These are phyloP conservation scores for Amanita rubescens DNA, from an alignment of 768 basidiomycete genomes.

Conservation along the genomic window DNA sequence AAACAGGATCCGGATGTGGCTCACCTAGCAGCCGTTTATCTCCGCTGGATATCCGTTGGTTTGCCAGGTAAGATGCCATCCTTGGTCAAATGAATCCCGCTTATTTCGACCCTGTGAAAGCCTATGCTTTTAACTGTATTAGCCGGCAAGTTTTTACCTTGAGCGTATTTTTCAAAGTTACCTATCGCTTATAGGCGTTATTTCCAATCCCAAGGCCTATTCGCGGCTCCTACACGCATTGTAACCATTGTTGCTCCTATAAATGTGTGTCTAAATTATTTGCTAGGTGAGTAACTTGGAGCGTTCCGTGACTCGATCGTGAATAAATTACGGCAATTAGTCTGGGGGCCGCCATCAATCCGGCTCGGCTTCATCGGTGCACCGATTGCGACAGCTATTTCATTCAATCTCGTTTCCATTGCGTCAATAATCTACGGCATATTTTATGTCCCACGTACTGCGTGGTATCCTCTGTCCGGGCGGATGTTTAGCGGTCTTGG, in stretches of 20 bases:
- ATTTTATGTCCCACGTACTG: conserved; percentile 54
- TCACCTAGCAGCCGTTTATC: conserved; percentile 64
- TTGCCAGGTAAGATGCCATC: conserved; percentile 48
- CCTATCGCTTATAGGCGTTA: conserved; percentile 40
- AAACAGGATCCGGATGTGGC: conserved; percentile 85
- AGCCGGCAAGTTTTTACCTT: conserved; percentile 28
- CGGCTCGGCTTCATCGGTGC: conserved; percentile 89
- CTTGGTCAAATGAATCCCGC: conserved; percentile 7
- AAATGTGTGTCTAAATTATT: conserved; percentile 76
- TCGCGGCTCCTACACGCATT: conserved; percentile 79
- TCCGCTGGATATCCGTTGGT: conserved; percentile 69
- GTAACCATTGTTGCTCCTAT: conserved; percentile 78
- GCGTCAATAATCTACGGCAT: conserved; percentile 58
- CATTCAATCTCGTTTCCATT: conserved; percentile 77
- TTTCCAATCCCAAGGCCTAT: conserved; percentile 84
- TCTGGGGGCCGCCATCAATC: conserved; percentile 78
- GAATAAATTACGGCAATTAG: conserved; percentile 20
- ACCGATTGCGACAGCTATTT: conserved; percentile 82
- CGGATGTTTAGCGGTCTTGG: conserved; percentile 63
- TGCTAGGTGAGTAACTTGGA: conserved; percentile 58
- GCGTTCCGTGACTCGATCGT: background rate
- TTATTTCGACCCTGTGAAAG: conserved; percentile 16
- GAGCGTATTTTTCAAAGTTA: conserved; percentile 5
- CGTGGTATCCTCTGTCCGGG: conserved; percentile 73
- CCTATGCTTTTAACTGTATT: conserved; percentile 46